A percentile compares a stretch with the other conserved stretches of the same genome.
Conservation (phyloP, 2,329 filamentous ascomycete species). For the Aspergillus sp. region DNA sequence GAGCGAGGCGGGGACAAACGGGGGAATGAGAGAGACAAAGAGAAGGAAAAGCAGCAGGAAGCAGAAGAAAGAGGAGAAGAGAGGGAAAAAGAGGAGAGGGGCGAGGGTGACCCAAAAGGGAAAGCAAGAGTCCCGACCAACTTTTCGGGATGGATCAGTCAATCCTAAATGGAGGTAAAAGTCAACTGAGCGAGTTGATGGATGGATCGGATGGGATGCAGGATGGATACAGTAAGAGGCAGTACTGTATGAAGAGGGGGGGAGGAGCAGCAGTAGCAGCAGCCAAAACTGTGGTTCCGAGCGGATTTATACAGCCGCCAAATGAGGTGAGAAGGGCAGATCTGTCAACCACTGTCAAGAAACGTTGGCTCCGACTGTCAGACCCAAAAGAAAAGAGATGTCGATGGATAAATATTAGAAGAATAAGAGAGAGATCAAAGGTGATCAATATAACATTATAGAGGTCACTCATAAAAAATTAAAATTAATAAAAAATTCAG, state of each 20-base stretch:
- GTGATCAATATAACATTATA: not conserved
- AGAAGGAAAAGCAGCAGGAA: conserved; percentile 23
- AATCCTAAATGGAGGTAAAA: not conserved
- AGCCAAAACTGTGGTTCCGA: not conserved
- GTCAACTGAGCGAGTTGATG: not conserved
- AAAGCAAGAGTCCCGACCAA: conserved; percentile 15
- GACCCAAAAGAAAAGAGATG: not conserved
- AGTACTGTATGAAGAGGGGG: not conserved
- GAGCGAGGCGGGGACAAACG: conserved; percentile 15
- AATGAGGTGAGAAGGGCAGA: not conserved
- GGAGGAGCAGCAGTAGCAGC: not conserved
- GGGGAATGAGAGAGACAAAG: conserved; percentile 19
- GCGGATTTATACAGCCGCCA: not conserved
- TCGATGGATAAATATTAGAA: not conserved
- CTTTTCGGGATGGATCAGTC: conserved; percentile 5
- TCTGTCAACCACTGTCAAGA: no score
- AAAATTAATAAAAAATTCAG: not conserved
- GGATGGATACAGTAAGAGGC: not conserved
- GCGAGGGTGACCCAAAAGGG: conserved; percentile 25
- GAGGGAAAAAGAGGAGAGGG: conserved; percentile 20
- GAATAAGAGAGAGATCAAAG: not conserved
- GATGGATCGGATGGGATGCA: not conserved
- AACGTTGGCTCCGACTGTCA: not conserved
- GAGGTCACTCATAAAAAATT: not conserved
- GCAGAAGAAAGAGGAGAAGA: conserved; percentile 16